Evolutionary conservation across 2,329 filamentous ascomycete genomes (phyloP), one percentile per base, ranked within the genome.

Genomic region (Aureobasidium sp.): DNA sequence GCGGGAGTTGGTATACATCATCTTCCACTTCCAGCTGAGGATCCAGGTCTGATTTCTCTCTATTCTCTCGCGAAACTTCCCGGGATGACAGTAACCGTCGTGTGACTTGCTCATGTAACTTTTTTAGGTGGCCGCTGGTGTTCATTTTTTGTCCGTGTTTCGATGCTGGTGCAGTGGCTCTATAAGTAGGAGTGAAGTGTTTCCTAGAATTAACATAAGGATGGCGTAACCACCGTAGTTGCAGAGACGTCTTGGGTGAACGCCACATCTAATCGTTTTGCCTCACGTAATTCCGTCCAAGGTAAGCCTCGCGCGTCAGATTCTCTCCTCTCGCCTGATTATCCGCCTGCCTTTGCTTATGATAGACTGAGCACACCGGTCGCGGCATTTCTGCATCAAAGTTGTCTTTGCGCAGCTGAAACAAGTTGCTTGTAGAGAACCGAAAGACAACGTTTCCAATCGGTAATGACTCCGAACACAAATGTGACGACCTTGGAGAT

Each of bases 281-380:
- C 64, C 25, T 64, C 21, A 61, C n/a, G 51, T 65, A 70, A 25
- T 54, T 31, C 29, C 29, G 42, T 38, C 61, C 49, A 23, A 71
- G 61, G 50, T 69, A 71, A 11, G 40, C n/a, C 51, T 70, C 64
- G 23, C 69, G 59, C 2, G 61, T 62, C 46, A 66, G 40, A 57
- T 71, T 71, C 3, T 57, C 38, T 19, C 61, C 60, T 61, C 71
- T 65, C 3, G 63, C 70, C 61, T 68, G 57, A 17, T 66, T 61
- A 58, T 71, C 64, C 4, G 65, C 69, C 58, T 69, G 29, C 29
- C 29, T 31, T 31, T 31, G 29, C 29, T 10, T 10, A 31, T 31
- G 10, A 31, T 31, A 31, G 29, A 31, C 29, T 6, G 29, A 31
- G 29, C 29, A 31, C 29, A 31, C 10, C 29, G 10, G 29, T 31